Evolutionary conservation across 257 asterid genomes (phyloP).

Genomic region (Nemophila menziesii): DNA sequence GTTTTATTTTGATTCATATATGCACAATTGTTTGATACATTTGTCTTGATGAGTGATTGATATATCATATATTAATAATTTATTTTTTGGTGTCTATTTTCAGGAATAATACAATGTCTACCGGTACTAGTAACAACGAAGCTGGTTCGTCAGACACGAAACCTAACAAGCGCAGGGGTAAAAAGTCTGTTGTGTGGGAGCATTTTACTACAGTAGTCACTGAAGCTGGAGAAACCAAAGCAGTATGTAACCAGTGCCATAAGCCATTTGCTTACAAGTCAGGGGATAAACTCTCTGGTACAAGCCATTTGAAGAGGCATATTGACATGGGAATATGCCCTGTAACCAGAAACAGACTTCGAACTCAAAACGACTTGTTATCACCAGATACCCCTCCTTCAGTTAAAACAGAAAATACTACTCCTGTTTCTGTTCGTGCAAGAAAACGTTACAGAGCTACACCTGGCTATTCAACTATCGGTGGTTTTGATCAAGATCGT

Average conservation of each 20-base stretch:
- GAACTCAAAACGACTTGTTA: not conserved
- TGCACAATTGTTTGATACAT: not conserved
- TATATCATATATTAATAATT: too few relatives aligned
- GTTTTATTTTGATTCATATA: not conserved
- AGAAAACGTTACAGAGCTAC: constrained; percentile 3
- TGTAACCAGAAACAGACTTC: constrained; percentile 3
- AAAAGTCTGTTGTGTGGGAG: constrained; percentile 9
- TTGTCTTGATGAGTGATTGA: not conserved
- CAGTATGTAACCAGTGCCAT: constrained; percentile 5
- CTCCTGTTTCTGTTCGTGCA: not conserved
- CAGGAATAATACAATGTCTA: constrained; percentile 4
- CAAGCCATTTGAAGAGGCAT: constrained; percentile 10
- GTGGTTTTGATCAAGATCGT: not conserved
- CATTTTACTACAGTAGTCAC: constrained; percentile 1
- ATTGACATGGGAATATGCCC: constrained; percentile 2
- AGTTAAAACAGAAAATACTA: not conserved
- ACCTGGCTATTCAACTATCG: not conserved
- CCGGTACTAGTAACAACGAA: not conserved
- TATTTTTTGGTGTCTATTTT: not conserved
- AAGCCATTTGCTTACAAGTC: constrained; percentile 7
- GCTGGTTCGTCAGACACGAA: not conserved
- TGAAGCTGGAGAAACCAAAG: constrained; percentile 3
- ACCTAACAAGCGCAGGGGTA: constrained; percentile 3
- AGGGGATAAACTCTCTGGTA: constrained; percentile 4
- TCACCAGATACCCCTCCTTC: not conserved